Evolutionary conservation across 805 yeast genomes (phyloP), one percentile per base, ranked within the genome.

Genomic region (Ascoidea rubescens): DNA sequence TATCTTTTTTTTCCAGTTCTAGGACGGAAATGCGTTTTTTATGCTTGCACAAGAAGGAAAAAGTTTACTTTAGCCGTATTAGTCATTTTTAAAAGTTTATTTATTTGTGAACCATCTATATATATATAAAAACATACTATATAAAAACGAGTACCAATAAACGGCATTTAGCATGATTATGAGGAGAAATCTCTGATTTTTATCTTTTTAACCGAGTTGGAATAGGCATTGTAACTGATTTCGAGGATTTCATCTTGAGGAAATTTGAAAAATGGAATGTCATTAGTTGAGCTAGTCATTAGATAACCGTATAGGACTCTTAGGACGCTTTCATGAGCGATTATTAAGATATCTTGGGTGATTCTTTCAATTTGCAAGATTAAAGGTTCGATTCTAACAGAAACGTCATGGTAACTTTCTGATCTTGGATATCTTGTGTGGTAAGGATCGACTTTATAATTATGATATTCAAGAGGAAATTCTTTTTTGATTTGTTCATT

Each of bases 401-500:
- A 98, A 53, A 93, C 74, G 66, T 93, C 99, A 67, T 93, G 99
- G 63, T 89, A 93, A 50, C 95, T 86, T 68, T 93, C 99, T 0
- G 95, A 88, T 50, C 98, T 74, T 2, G 96, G 87, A 63, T 78
- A 93, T 54, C 99, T 73, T 63, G 84, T 91, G 67, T 93, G 97
- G 63, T 93, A 93, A 1, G 96, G 96, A 64, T 91, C 97, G 54
- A 72, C 67, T 53, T 67, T 52, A 62, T 80, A 85, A 59, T 76
- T 80, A 55, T 71, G 74, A 62, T 75, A 85, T 57, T 90, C 96
- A 1, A 72, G 74, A 0, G 95, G 93, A 62, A 71, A 87, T 56
- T 71, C 70, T 45, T 64, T 63, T 57, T 73, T 65, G 53, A 91
- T 74, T 63, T 86, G 83, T 14, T 71, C 79, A 37, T 73, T 77